Evolutionary conservation across 2,329 filamentous ascomycete genomes (phyloP).

Genomic region (Berkeleyomyces rouxiae): DNA sequence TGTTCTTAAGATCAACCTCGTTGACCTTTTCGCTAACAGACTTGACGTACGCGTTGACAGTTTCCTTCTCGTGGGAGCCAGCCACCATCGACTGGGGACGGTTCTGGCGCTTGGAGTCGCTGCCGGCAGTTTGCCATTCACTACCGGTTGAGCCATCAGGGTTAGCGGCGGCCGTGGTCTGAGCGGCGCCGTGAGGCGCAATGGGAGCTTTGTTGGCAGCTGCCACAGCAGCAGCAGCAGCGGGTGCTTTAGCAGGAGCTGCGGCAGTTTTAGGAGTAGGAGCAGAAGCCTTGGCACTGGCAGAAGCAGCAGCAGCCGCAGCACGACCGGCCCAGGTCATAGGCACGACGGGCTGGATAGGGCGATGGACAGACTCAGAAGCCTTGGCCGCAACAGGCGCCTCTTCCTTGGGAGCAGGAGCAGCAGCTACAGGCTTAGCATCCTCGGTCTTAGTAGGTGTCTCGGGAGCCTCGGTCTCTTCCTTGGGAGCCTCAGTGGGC

Average conservation of each 20-base stretch:
- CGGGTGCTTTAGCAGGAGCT: conserved; percentile 19
- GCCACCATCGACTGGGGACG: conserved; percentile 50
- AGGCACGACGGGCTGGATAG: conserved; percentile 38
- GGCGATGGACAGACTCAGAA: conserved; percentile 32
- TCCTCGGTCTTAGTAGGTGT: neutral
- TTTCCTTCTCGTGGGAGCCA: conserved; percentile 50
- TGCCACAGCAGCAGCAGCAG: conserved; percentile 22
- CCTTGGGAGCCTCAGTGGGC: neutral
- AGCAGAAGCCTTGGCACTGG: conserved; percentile 28
- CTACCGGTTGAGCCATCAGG: conserved; percentile 26
- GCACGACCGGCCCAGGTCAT: conserved; percentile 62
- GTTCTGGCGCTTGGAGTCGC: conserved; percentile 71
- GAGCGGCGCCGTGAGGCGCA: conserved; percentile 16
- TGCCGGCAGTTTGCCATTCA: conserved; percentile 80
- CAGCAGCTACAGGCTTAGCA: conserved; percentile 17
- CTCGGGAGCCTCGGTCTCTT: conserved; percentile 3
- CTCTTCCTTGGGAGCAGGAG: conserved; percentile 40
- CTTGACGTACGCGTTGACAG: conserved; percentile 80
- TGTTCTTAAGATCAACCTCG: conserved; percentile 51
- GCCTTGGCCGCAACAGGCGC: conserved; percentile 34
- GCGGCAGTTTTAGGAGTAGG: conserved; percentile 36
- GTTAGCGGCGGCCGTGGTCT: conserved; percentile 24
- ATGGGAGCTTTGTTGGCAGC: conserved; percentile 20
- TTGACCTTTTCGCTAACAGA: conserved; percentile 84
- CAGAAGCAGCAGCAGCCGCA: conserved; percentile 28